phyloP scores from a whole-genome alignment of 441 rosid genomes.

The Pelargonium myrrhifolium region DNA sequence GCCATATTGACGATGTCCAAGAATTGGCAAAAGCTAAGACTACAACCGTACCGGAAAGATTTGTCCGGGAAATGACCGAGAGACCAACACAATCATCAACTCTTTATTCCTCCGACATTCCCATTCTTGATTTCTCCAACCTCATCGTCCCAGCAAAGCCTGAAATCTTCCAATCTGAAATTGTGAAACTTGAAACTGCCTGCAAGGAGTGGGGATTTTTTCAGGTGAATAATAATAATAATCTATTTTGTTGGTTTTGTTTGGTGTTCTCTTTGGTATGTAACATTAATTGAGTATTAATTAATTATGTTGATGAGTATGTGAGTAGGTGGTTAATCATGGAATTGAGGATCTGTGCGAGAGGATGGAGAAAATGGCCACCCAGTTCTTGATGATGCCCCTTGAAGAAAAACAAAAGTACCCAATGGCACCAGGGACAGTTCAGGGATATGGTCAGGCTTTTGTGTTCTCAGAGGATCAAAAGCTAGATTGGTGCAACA shows the following conservation, averaged over 20 bases:
- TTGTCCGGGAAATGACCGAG: slow-evolving; percentile 39
- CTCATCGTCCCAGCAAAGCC: slow-evolving; percentile 19
- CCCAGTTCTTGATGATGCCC: slow-evolving; percentile 54
- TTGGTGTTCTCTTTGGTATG: too few species aligned
- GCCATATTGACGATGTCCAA: slow-evolving; percentile 61
- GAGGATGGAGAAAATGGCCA: slow-evolving; percentile 46
- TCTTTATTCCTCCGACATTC: slow-evolving; percentile 31
- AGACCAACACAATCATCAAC: slow-evolving; percentile 28
- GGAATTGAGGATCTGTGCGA: slow-evolving; percentile 42
- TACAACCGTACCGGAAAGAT: slow-evolving; percentile 45
- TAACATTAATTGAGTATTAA: too few species aligned
- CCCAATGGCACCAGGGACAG: slow-evolving; percentile 65
- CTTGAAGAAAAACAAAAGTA: slow-evolving; percentile 57
- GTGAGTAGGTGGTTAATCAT: slow-evolving; percentile 46
- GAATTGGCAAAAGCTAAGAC: slow-evolving; percentile 47
- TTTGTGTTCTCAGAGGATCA: slow-evolving; percentile 65
- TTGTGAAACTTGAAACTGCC: slow-evolving; percentile 41
- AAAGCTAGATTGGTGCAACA: slow-evolving; percentile 76
- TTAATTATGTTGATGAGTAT: too few species aligned
- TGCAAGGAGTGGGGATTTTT: slow-evolving; percentile 69
- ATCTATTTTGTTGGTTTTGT: too few species aligned
- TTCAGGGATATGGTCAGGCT: slow-evolving; percentile 76
- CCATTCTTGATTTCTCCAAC: slow-evolving; percentile 48
- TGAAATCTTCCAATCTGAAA: slow-evolving; percentile 19
- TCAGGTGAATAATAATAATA: slow-evolving; percentile 31